phyloP scores from a whole-genome alignment of 345 rosid genomes.

The Brassica juncea region DNA sequence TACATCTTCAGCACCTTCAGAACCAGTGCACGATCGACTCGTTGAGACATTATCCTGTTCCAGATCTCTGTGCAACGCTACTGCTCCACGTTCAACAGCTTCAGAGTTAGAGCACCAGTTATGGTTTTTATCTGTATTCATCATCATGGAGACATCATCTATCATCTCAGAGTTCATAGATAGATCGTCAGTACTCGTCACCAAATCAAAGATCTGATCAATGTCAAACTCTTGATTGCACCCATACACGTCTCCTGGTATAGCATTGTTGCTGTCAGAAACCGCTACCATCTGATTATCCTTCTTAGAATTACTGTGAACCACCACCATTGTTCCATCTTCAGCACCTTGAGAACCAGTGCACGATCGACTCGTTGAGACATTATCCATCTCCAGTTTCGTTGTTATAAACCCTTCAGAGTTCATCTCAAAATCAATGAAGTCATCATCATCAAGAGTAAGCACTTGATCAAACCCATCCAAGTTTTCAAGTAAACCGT shows the following conservation, averaged over 20 bases:
- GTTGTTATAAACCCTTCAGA: background rate
- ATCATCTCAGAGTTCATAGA: background rate
- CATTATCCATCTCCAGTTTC: background rate
- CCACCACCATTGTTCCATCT: background rate
- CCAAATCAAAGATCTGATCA: background rate
- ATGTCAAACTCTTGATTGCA: background rate
- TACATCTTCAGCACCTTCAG: too few species aligned
- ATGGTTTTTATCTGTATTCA: too few species aligned
- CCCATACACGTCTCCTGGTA: background rate
- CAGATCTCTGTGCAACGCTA: too few species aligned
- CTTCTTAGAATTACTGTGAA: background rate
- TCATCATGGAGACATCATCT: constrained; percentile 4
- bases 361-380: background rate
- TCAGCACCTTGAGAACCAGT: background rate
- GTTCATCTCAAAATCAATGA: background rate
- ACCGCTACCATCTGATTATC: background rate
- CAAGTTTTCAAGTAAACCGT: background rate
- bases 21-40: too few species aligned
- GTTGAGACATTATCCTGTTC: too few species aligned
- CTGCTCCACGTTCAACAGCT: too few species aligned
- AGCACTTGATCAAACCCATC: background rate
- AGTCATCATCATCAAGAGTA: constrained; percentile 9
- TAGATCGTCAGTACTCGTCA: background rate
- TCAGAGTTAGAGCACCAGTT: too few species aligned
- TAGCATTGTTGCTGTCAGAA: background rate